phyloP scores from a whole-genome alignment of 148 eudicot species.

The Rhododendron molle region DNA sequence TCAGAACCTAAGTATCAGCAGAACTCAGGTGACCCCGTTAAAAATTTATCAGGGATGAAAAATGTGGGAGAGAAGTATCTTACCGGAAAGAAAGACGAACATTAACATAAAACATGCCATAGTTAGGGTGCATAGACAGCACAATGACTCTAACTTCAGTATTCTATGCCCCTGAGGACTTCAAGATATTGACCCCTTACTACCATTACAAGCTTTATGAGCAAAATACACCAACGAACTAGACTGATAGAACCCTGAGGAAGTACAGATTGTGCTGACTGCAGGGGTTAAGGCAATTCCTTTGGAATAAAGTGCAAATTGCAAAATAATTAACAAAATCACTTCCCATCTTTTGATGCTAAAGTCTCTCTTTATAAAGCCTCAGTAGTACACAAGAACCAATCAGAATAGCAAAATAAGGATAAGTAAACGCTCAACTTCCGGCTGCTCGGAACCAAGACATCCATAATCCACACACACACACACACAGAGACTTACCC shows the following conservation, averaged over 20 bases:
- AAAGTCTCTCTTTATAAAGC: neutral
- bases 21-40: neutral
- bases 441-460: neutral
- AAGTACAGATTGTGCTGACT: neutral
- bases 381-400: neutral
- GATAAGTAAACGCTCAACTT: neutral
- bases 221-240: neutral
- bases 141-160: neutral
- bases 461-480: neutral
- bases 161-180: neutral
- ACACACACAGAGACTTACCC: conserved; percentile 13
- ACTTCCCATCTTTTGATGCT: neutral
- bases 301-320: neutral
- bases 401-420: neutral
- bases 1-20: neutral
- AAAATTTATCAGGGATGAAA: neutral
- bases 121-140: neutral
- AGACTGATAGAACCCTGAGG: neutral
- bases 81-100: neutral
- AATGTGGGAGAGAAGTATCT: neutral
- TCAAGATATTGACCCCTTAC: neutral
- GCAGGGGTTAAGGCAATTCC: neutral
- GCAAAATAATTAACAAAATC: neutral
- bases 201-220: neutral
- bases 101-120: neutral